Conservation (phyloP, 2,329 filamentous ascomycete genomes). For the Penicillium freii region DNA sequence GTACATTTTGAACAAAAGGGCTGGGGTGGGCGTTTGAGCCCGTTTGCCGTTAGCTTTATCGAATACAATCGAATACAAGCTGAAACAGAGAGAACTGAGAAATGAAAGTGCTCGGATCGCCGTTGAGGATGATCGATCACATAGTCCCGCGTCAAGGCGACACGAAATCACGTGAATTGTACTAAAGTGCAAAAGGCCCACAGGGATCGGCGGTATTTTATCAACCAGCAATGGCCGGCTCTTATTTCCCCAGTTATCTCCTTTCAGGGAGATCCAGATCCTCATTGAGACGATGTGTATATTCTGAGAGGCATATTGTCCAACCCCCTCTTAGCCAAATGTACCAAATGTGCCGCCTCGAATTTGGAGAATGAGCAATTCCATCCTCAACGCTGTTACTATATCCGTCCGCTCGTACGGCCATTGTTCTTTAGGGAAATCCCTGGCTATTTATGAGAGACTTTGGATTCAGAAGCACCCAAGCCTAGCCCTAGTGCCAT, state of each 20-base stretch:
- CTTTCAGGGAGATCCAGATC: background rate
- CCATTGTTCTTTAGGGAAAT: background rate
- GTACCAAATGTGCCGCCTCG: background rate
- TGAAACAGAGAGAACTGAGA: background rate
- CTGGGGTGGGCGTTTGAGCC: background rate
- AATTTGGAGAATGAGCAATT: constrained; percentile 6
- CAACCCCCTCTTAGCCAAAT: background rate
- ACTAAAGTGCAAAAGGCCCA: constrained; percentile 14
- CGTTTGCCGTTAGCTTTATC: background rate
- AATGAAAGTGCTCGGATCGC: constrained; percentile 15
- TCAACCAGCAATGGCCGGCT: constrained; percentile 7
- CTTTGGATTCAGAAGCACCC: background rate
- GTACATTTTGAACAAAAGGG: constrained; percentile 19
- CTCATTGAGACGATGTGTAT: background rate
- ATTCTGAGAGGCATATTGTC: background rate
- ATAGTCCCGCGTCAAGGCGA: constrained; percentile 19
- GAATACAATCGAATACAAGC: background rate
- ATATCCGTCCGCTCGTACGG: background rate
- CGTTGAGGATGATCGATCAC: constrained; percentile 17
- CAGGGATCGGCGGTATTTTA: constrained; percentile 13
- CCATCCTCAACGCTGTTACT: background rate
- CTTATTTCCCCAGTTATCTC: background rate
- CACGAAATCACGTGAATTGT: constrained; percentile 26
- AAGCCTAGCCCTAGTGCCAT: background rate
- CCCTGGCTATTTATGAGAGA: background rate